Percentiles rank a stretch among this genome's conserved stretches.
Conservation (phyloP, 805 yeast genomes). For the Candida vartiovaarae region DNA sequence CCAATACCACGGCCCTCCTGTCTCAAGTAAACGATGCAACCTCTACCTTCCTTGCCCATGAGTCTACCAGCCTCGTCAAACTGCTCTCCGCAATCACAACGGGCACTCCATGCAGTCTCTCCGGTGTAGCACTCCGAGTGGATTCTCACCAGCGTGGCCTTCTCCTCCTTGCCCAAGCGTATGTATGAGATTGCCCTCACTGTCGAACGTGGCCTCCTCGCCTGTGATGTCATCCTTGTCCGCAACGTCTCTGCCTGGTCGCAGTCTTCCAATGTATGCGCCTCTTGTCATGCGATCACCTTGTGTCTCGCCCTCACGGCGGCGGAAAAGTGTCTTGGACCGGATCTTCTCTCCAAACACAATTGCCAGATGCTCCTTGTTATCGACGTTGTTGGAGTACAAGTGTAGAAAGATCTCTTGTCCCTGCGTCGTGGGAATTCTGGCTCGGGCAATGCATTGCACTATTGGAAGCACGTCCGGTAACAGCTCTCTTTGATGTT, state of each 20-base stretch:
- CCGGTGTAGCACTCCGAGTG: slow-evolving; percentile 99
- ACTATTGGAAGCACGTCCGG: slow-evolving; percentile 65
- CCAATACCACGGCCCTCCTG: slow-evolving; percentile 99
- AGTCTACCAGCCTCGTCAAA: slow-evolving; percentile 94
- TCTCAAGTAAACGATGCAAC: slow-evolving; percentile 90
- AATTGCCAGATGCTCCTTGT: slow-evolving; percentile 93
- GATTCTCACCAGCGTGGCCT: slow-evolving; percentile 70
- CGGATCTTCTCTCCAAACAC: slow-evolving; percentile 92
- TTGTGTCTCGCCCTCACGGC: slow-evolving; percentile 67
- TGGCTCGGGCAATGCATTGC: slow-evolving; percentile 84
- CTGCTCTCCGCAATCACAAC: slow-evolving; percentile 99
- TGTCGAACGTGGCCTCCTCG: slow-evolving; percentile 34
- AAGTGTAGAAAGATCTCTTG: slow-evolving; percentile 90
- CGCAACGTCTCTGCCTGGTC: slow-evolving; percentile 76
- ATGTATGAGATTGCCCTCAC: slow-evolving; percentile 29
- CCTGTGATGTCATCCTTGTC: slow-evolving; percentile 46
- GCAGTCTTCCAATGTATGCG: slow-evolving; percentile 84
- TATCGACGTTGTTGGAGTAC: slow-evolving; percentile 78
- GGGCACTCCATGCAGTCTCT: slow-evolving; percentile 98
- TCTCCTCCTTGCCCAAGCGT: slow-evolving; percentile 17
- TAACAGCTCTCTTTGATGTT: slow-evolving; percentile 31
- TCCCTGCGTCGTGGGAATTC: slow-evolving; percentile 94
- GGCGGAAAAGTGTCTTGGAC: slow-evolving; percentile 61
- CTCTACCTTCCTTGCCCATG: slow-evolving; percentile 83
- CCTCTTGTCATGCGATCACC: slow-evolving; percentile 97